phyloP scores from a whole-genome alignment of 2,329 filamentous ascomycete species.

The Scedosporium minutisporum region DNA sequence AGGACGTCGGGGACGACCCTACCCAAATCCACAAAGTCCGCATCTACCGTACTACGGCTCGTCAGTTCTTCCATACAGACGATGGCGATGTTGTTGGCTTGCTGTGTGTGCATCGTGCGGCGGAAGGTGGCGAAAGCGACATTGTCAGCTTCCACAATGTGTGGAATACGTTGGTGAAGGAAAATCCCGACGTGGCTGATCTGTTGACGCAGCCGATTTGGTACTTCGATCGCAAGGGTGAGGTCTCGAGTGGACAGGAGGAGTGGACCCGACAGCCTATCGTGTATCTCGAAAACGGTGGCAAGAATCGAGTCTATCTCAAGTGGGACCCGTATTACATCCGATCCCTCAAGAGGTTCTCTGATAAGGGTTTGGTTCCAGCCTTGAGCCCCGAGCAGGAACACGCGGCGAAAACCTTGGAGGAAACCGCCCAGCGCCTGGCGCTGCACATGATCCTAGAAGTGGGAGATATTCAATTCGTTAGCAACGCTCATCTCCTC shows the following conservation, averaged over 20 bases:
- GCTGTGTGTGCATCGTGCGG: conserved; percentile 67
- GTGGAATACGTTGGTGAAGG: conserved; percentile 67
- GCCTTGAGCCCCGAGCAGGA: conserved; percentile 59
- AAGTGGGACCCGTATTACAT: conserved; percentile 93
- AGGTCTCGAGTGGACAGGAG: conserved; percentile 64
- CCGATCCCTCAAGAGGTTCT: conserved; percentile 64
- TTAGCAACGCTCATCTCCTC: conserved; percentile 70
- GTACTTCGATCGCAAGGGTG: conserved; percentile 90
- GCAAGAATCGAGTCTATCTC: conserved; percentile 43
- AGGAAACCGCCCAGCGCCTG: conserved; percentile 63
- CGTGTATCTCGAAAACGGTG: conserved; percentile 65
- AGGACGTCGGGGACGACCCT: conserved; percentile 71
- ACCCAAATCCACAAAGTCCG: conserved; percentile 76
- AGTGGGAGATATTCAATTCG: conserved; percentile 79
- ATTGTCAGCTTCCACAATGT: conserved; percentile 70
- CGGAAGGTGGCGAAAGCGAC: conserved; percentile 76
- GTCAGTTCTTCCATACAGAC: conserved; percentile 52
- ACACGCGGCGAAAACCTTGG: conserved; percentile 51
- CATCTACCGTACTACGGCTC: conserved; percentile 79
- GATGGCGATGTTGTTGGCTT: conserved; percentile 76
- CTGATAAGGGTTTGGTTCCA: conserved; percentile 62
- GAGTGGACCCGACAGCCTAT: conserved; percentile 64
- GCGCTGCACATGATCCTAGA: conserved; percentile 80
- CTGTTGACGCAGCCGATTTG: conserved; percentile 68
- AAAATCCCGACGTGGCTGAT: conserved; percentile 70